Percentiles rank a stretch among this genome's conserved stretches.
phyloP scores from a whole-genome alignment of 306 rosid species.

The Fragaria ananassa region DNA sequence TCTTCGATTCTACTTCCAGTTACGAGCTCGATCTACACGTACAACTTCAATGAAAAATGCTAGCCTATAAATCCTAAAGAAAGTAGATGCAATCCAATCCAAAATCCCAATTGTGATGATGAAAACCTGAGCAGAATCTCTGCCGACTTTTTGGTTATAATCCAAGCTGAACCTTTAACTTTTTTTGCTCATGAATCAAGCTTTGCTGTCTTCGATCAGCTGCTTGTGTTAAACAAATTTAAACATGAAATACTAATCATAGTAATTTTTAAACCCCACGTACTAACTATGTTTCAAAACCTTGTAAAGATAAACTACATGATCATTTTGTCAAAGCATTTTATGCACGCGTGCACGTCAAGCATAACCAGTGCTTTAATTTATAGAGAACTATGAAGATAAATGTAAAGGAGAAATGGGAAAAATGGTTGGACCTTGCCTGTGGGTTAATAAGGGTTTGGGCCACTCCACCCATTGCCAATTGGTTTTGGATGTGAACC shows the following conservation, averaged over 20 bases:
- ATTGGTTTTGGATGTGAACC: too few relatives aligned
- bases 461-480: too few relatives aligned
- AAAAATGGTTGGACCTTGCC: too few relatives aligned
- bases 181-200: neutral
- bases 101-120: neutral
- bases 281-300: neutral
- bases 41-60: neutral
- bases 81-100: neutral
- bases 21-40: neutral
- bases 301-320: neutral
- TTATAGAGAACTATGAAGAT: neutral
- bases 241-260: neutral
- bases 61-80: neutral
- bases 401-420: too few relatives aligned
- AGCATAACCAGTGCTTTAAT: neutral
- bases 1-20: neutral
- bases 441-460: too few relatives aligned
- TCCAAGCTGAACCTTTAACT: neutral
- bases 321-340: slow-evolving; percentile 1
- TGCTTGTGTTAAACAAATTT: slow-evolving; percentile 2
- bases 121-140: neutral
- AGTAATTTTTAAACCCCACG: neutral
- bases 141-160: neutral
- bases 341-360: slow-evolving; percentile 1
- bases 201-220: slow-evolving; percentile 14